These are phyloP conservation scores for Rhodotorula sp. DNA, from an alignment of 1,284 basidiomycete species.

Conservation along the genomic window DNA sequence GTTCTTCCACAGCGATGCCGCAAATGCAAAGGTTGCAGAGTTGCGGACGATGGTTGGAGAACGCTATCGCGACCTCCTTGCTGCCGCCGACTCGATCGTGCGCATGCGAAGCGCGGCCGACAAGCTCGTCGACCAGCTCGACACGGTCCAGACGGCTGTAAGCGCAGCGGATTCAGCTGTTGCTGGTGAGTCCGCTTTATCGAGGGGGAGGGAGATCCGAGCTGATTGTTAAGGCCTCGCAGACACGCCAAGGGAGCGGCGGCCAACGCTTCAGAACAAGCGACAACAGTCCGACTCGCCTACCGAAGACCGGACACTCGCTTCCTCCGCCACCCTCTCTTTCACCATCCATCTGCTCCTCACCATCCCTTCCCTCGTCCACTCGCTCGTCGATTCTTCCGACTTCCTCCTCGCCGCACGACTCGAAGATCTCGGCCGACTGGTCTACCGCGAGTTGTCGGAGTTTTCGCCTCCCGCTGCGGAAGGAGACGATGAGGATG, in stretches of 20 bases:
- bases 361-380: conserved; percentile 39
- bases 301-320: conserved; percentile 7
- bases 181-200: neutral
- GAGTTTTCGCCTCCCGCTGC: conserved; percentile 20
- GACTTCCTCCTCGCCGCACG: conserved; percentile 40
- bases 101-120: conserved; percentile 41
- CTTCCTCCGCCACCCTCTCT: conserved; percentile 30
- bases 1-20: conserved; percentile 28
- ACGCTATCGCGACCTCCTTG: conserved; percentile 86
- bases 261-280: neutral
- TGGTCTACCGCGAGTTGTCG: conserved; percentile 40
- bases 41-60: conserved; percentile 92
- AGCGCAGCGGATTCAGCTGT: neutral
- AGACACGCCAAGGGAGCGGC: conserved; percentile 17
- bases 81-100: conserved; percentile 61
- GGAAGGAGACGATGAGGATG: conserved; percentile 5
- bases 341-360: conserved; percentile 37
- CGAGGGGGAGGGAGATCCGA: too few species aligned
- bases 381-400: conserved; percentile 38
- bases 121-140: conserved; percentile 38
- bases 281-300: neutral
- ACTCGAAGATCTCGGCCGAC: conserved; percentile 39
- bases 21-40: conserved; percentile 58
- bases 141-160: conserved; percentile 21
- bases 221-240: neutral